Conservation (phyloP, 192 early-diverging fungal genomes). For the Mortierella claussenii region DNA sequence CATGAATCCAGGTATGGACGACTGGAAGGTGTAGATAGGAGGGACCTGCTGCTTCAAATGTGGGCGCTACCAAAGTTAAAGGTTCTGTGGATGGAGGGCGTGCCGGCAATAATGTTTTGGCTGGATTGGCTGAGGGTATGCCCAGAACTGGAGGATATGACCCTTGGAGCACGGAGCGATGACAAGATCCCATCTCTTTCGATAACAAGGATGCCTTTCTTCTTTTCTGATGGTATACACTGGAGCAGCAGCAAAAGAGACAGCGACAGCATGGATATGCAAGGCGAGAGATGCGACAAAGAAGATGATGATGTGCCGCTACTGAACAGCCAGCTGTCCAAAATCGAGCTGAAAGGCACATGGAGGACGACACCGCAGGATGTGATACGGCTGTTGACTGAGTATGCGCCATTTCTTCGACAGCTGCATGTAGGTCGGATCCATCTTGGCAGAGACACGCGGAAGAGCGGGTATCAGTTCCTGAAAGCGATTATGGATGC, state of each 20-base stretch:
- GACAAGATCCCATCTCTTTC: too few species aligned
- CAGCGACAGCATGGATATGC: neutral
- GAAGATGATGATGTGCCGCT: neutral
- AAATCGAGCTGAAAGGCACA: neutral
- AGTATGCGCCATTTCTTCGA: neutral
- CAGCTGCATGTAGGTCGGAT: too few species aligned
- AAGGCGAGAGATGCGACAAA: neutral
- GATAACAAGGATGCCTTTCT: neutral
- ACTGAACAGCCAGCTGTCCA: neutral
- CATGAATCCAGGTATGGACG: neutral
- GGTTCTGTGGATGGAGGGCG: neutral
- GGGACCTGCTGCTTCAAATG: too few species aligned
- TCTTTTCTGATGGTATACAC: neutral
- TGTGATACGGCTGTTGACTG: neutral
- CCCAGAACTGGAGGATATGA: constrained; percentile 4
- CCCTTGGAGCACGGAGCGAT: neutral
- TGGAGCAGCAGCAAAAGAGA: neutral
- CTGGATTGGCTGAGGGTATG: constrained; percentile 14
- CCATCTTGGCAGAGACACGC: too few species aligned
- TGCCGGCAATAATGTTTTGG: constrained; percentile 5
- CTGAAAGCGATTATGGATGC: too few species aligned
- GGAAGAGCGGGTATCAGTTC: too few species aligned
- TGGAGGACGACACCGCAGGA: neutral
- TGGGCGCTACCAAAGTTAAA: constrained; percentile 17
- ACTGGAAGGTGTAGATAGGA: neutral